Evolutionary conservation across 805 yeast genomes (phyloP), one percentile per base, ranked within the genome.

Genomic region (Candida piceae): DNA sequence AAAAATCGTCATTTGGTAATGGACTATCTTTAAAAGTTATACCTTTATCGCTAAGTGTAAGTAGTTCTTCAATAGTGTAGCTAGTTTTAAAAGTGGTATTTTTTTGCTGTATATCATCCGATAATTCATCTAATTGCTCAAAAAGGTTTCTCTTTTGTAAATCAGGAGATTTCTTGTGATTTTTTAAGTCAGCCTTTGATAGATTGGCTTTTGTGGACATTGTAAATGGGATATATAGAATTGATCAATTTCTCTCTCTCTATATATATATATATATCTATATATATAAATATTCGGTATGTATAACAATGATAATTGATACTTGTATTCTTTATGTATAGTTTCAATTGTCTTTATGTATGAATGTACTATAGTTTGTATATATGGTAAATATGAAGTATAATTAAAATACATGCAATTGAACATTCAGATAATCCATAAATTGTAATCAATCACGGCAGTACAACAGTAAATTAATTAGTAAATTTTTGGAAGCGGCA

Each of bases 1-100:
- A 55, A 28, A 55, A 55, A 3, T 40, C 46, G 2, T 16, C 12
- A 4, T 38, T 46, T 2, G 60, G 60, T 13, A 53, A 27, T 7
- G 45, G 40, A 7, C 17, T 17, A 29, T 41, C 50, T 10, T 38
- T 33, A 20, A 55, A 46, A 9, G 50, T 10, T 6, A 46, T 43
- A 2, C 47, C 56, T 7, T 31, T 20, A 3, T 29, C 25, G 20
- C 34, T 41, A 16, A 42, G 38, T 16, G 24, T 31, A 7, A 41
- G 17, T 8, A 55, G 42, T 31, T 49, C 46, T 10, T 45, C 51
- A 5, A 37, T 23, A 7, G 53, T 25, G 35, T 54, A 53, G n/a
- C 9, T 16, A 28, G 12, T 28, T 16, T 16, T 27, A n/a, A n/a
- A 24, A 13, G 11, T 24, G 12, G 8, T 33, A 29, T 23, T 23